Conservation (phyloP, 1,284 basidiomycete species). For the Puccinia polysora region DNA sequence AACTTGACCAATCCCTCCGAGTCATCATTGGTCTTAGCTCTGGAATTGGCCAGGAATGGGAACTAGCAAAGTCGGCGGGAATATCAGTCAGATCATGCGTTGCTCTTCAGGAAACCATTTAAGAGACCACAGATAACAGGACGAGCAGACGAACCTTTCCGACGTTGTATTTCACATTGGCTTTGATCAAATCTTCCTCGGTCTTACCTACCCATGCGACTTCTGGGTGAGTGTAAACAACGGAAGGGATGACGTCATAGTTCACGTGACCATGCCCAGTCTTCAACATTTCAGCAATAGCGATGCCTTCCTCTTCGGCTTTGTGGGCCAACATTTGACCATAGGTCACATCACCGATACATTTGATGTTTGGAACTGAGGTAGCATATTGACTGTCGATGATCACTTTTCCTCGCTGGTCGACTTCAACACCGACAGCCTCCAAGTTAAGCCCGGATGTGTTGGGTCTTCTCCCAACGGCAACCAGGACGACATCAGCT, state of each 20-base stretch:
- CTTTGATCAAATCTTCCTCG: constrained; percentile 89
- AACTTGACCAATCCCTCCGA: constrained; percentile 84
- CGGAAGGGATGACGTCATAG: constrained; percentile 89
- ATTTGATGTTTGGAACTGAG: constrained; percentile 77
- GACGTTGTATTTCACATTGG: constrained; percentile 81
- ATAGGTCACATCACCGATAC: constrained; percentile 97
- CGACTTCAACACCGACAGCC: constrained; percentile 83
- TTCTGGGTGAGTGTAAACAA: constrained; percentile 96
- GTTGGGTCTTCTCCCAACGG: constrained; percentile 79
- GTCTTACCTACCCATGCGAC: constrained; percentile 98
- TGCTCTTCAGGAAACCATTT: not conserved
- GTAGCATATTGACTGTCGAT: constrained; percentile 92
- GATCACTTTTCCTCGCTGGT: constrained; percentile 82
- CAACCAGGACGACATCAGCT: constrained; percentile 89
- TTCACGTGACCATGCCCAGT: constrained; percentile 94
- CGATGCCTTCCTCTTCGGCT: constrained; percentile 97
- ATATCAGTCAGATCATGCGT: not conserved
- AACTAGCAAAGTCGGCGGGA: constrained; percentile 45
- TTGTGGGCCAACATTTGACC: constrained; percentile 99
- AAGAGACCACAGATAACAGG: not conserved
- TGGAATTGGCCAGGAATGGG: constrained; percentile 54
- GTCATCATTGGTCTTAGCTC: constrained; percentile 76
- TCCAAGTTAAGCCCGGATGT: constrained; percentile 84
- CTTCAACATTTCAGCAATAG: constrained; percentile 87
- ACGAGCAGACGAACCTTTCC: constrained; percentile 70